Base-by-base conservation (phyloP, 106 monocot genomes). In the Platanthera zijinensis region DNA sequence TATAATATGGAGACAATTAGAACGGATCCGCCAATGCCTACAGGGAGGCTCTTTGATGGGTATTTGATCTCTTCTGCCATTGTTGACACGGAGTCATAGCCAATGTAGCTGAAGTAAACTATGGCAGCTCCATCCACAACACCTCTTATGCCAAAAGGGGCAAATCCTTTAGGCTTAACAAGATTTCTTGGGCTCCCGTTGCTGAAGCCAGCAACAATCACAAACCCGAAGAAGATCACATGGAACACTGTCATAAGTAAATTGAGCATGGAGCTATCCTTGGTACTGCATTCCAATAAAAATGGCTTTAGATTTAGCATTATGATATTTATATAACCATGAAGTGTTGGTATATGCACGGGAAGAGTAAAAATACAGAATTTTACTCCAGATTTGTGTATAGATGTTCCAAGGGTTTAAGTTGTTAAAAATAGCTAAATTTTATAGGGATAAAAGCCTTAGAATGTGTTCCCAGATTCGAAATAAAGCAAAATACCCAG, bases 71-170 rank as follows among this genome's bases (percentile, higher is more conserved):
- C 89, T 73, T 92, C 89, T 1, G 92, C 89, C 86, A 92, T 78
- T 8, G 92, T 92, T 32, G 89, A 92, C 47, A 89, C 92, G 5
- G 89, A 86, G 50, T 92, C 92, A 71, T 92, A 92, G 76, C 92
- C 92, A 28, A 92, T 89, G 81, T 89, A 92, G 84, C 92, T 86
- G 81, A 92, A 78, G 83, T 92, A 92, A 3, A 92, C 92, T 45
- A 86, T 83, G 52, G 89, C 88, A 6, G 92, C 92, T 14, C 92
- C 92, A 78, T 92, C 83, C 3, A 92, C 76, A 54, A 92, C 63
- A 4, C 92, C 92, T 70, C 71, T 78, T 5, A 81, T 84, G 6
- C 92, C 92, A 57, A 86, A 92, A 25, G 92, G 92, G 17, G 85
- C 82, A 8, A 89, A 47, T 5, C 92, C 92, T 52, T 72, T 76